These are phyloP conservation scores for Massarina eburnea DNA, from an alignment of 2,329 filamentous ascomycete genomes.

Conservation along the genomic window DNA sequence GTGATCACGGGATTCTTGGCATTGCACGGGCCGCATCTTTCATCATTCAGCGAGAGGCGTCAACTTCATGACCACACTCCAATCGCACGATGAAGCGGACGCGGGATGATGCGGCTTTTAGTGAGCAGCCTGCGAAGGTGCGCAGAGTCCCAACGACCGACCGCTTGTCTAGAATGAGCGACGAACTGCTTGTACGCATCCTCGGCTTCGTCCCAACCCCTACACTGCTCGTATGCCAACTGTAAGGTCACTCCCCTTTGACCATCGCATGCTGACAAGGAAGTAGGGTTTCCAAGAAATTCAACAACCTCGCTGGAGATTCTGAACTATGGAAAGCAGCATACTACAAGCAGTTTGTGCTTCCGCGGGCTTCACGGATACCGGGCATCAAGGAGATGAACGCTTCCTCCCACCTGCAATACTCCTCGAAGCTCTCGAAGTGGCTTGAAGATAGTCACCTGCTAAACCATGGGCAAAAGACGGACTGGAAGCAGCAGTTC, in stretches of 20 bases:
- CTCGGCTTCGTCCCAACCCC: conserved; percentile 73
- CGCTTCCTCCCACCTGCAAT: conserved; percentile 46
- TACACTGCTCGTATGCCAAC: conserved; percentile 66
- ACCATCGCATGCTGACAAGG: not conserved
- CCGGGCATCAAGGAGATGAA: conserved; percentile 61
- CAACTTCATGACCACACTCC: conserved; percentile 3
- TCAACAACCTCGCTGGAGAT: conserved; percentile 73
- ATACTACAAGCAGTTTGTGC: conserved; percentile 86
- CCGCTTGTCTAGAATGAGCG: conserved; percentile 72
- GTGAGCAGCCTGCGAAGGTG: conserved; percentile 49
- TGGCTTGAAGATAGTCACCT: conserved; percentile 64
- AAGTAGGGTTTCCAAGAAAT: conserved; percentile 70
- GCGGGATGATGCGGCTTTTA: conserved; percentile 31
- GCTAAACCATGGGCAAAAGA: conserved; percentile 53
- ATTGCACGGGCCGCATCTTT: conserved; percentile 12
- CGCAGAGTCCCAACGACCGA: conserved; percentile 52
- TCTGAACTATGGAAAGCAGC: conserved; percentile 87
- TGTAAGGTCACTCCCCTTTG: conserved; percentile 44
- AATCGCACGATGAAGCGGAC: conserved; percentile 40
- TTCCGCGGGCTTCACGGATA: conserved; percentile 75
- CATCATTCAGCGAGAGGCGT: not conserved
- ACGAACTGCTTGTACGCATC: conserved; percentile 85
- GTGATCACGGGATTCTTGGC: conserved; percentile 20
- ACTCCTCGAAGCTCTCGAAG: conserved; percentile 58
- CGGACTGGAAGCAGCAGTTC: conserved; percentile 87